Conservation (phyloP, 2,329 filamentous ascomycete species). For the Xylaria sp. region DNA sequence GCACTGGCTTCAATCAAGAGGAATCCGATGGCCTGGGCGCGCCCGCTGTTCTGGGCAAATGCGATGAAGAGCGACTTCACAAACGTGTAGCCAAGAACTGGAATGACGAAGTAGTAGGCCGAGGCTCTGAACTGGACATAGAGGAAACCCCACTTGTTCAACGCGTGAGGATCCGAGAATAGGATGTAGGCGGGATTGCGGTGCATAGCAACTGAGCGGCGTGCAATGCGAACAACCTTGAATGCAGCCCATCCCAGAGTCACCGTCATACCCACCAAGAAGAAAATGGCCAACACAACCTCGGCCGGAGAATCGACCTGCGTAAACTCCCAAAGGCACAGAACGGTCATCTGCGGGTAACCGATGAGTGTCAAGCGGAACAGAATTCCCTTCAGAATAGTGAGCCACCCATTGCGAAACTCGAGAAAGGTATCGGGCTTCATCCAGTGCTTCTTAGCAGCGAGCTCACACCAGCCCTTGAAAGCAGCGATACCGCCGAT, state of each 20-base stretch:
- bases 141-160: conserved; percentile 93
- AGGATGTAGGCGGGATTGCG: conserved; percentile 91
- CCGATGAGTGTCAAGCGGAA: conserved; percentile 84
- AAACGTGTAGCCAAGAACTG: conserved; percentile 72
- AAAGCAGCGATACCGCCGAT: conserved; percentile 73
- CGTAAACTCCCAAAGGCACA: conserved; percentile 87
- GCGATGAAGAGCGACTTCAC: conserved; percentile 84
- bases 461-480: conserved; percentile 75
- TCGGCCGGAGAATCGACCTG: conserved; percentile 77
- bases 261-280: conserved; percentile 75
- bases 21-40: conserved; percentile 75
- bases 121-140: conserved; percentile 90
- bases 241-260: conserved; percentile 79
- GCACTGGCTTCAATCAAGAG: conserved; percentile 76
- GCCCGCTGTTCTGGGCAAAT: conserved; percentile 69
- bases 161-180: conserved; percentile 80
- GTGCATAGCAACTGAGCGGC: conserved; percentile 82
- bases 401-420: conserved; percentile 86
- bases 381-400: conserved; percentile 83
- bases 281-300: conserved; percentile 79
- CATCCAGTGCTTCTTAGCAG: conserved; percentile 73
- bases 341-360: conserved; percentile 82
- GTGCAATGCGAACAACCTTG: conserved; percentile 82
- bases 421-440: conserved; percentile 82
- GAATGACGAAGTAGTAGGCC: conserved; percentile 86